Evolutionary conservation across 306 rosid species (phyloP).

Genomic region (Quillaja saponaria): DNA sequence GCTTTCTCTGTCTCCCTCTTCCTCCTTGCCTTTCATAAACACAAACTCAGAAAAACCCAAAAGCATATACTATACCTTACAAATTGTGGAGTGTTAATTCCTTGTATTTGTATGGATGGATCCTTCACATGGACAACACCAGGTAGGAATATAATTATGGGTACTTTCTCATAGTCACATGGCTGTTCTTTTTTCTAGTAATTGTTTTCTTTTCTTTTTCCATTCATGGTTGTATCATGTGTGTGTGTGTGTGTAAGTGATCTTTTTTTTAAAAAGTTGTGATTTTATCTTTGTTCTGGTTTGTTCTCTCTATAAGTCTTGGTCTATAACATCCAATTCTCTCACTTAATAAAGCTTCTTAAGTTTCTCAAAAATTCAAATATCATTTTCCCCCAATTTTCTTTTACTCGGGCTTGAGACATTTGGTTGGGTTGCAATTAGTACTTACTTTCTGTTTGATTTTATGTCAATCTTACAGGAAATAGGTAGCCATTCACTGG

Average conservation of each 20-base stretch:
- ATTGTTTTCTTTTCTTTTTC: neutral
- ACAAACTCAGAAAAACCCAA: neutral
- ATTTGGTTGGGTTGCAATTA: neutral
- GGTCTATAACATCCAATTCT: too few species aligned
- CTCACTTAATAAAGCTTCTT: too few species aligned
- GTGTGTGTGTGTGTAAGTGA: neutral
- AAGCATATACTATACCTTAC: slow-evolving; percentile 10
- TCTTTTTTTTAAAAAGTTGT: neutral
- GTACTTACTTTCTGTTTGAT: neutral
- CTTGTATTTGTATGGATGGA: slow-evolving; percentile 63
- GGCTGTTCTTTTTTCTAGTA: neutral
- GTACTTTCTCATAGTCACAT: neutral
- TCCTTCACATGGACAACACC: slow-evolving; percentile 72
- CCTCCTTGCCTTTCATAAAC: neutral
- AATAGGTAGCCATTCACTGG: slow-evolving; percentile 67
- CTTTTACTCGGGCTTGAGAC: too few species aligned
- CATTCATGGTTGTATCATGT: neutral
- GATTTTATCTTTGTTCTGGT: too few species aligned
- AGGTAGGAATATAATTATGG: slow-evolving; percentile 49
- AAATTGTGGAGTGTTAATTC: slow-evolving; percentile 2
- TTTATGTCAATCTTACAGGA: slow-evolving; percentile 49
- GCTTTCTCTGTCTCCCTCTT: neutral
- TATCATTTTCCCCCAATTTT: neutral
- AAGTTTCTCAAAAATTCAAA: too few species aligned
- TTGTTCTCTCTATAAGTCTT: too few species aligned